These are phyloP conservation scores for Fusarium clavum DNA, from an alignment of 2,329 filamentous ascomycete species.

Conservation along the genomic window DNA sequence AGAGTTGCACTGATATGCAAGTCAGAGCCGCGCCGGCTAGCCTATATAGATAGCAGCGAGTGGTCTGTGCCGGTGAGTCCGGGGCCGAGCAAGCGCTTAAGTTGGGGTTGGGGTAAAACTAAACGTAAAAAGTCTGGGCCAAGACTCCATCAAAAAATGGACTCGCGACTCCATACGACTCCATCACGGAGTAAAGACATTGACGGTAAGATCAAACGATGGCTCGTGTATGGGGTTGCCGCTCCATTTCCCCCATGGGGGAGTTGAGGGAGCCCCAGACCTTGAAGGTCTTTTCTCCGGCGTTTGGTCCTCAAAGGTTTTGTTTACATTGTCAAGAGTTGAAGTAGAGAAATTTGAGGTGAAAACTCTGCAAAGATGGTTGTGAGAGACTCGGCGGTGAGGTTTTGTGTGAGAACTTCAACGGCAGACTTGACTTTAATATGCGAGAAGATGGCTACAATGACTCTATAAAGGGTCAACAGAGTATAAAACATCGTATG, in stretches of 20 bases:
- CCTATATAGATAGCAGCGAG: constrained; percentile 1
- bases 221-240: background rate
- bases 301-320: background rate
- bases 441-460: background rate
- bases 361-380: background rate
- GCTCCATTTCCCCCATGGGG: background rate
- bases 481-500: background rate
- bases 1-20: constrained; percentile 5
- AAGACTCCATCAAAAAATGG: background rate
- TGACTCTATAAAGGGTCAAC: accelerated
- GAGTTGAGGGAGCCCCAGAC: background rate
- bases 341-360: background rate
- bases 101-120: background rate
- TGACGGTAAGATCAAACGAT: constrained; percentile 23
- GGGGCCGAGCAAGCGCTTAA: constrained; percentile 3
- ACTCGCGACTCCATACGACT: constrained; percentile 6
- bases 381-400: background rate
- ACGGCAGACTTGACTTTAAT: background rate
- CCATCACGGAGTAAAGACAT: constrained; percentile 10
- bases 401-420: background rate
- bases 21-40: background rate
- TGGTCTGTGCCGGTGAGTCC: constrained; percentile 29
- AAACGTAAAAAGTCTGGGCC: constrained; percentile 14
- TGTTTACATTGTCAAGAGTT: background rate
- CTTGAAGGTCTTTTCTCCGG: background rate